These are phyloP conservation scores for Boletus austroedulis DNA, from an alignment of 1,284 basidiomycete genomes.

Conservation along the genomic window DNA sequence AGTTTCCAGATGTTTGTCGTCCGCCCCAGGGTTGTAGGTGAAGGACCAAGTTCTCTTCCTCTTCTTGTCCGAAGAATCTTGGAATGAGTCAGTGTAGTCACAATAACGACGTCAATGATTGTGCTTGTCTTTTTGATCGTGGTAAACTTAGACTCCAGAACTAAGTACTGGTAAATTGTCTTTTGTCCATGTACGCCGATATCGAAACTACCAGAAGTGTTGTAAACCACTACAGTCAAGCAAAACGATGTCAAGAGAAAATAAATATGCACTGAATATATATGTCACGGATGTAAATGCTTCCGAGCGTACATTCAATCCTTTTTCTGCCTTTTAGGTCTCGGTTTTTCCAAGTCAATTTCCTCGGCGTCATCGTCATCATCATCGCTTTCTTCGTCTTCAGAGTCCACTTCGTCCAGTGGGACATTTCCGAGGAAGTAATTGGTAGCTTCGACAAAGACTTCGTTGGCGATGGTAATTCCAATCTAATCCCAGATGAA, in stretches of 20 bases:
- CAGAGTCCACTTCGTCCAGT: conserved; percentile 56
- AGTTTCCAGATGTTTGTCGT: conserved; percentile 61
- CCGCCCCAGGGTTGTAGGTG: conserved; percentile 52
- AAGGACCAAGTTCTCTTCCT: conserved; percentile 52
- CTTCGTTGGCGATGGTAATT: conserved; percentile 66
- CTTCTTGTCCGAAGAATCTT: conserved; percentile 42
- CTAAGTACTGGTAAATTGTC: too few relatives aligned
- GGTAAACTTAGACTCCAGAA: too few relatives aligned
- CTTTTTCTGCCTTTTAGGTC: conserved; percentile 64
- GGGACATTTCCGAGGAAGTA: conserved; percentile 68
- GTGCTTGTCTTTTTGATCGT: background rate
- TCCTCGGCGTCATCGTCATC: conserved; percentile 73
- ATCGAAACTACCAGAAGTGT: background rate
- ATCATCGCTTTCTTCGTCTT: conserved; percentile 61
- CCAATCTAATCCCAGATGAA: conserved; percentile 53
- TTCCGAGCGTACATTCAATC: conserved; percentile 41
- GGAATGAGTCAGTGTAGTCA: conserved; percentile 15
- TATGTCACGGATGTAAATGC: conserved; percentile 11
- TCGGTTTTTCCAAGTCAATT: conserved; percentile 80
- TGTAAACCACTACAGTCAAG: conserved; percentile 9
- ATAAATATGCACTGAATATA: conserved; percentile 33
- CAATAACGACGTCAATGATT: background rate
- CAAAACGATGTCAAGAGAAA: conserved; percentile 13
- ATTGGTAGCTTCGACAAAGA: conserved; percentile 75
- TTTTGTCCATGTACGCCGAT: background rate